Evolutionary conservation across 306 rosid species (phyloP).

Genomic region (Cyamopsis tetragonoloba): DNA sequence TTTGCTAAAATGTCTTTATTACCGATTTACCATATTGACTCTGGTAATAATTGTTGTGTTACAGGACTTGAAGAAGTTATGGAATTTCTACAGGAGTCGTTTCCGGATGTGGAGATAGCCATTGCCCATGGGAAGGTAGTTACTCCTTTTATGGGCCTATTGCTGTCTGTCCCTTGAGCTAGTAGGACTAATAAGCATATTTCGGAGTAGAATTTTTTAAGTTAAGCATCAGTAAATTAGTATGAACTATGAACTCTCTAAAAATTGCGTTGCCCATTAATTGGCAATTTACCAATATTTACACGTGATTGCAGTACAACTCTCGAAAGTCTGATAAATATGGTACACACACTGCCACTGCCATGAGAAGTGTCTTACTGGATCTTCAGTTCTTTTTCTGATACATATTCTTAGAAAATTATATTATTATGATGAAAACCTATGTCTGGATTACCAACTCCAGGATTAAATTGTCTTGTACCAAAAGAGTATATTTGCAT

Average conservation of each 20-base stretch:
- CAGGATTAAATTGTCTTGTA: not conserved
- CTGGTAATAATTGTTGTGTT: slow-evolving; percentile 23
- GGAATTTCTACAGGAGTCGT: slow-evolving; percentile 70
- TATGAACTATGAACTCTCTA: not conserved
- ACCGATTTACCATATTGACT: slow-evolving; percentile 16
- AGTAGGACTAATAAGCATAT: slow-evolving; percentile 18
- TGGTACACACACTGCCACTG: not conserved
- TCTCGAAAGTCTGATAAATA: not conserved
- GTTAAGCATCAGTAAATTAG: not conserved
- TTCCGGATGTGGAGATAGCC: slow-evolving; percentile 81
- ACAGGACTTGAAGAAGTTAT: slow-evolving; percentile 90
- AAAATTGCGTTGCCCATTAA: not conserved
- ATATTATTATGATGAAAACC: not conserved
- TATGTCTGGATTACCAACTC: not conserved
- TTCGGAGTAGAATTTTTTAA: not conserved
- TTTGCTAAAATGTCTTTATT: slow-evolving; percentile 18
- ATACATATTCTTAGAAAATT: no score
- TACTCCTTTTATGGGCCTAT: slow-evolving; percentile 28
- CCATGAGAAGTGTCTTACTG: not conserved
- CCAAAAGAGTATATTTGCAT: not conserved
- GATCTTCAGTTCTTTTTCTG: not conserved
- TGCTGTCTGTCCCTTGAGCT: slow-evolving; percentile 20
- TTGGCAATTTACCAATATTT: not conserved
- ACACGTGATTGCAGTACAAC: not conserved
- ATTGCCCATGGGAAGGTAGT: slow-evolving; percentile 94